These are phyloP conservation scores for Cladophialophora psammophila DNA, from an alignment of 2,329 filamentous ascomycete genomes.

Conservation along the genomic window DNA sequence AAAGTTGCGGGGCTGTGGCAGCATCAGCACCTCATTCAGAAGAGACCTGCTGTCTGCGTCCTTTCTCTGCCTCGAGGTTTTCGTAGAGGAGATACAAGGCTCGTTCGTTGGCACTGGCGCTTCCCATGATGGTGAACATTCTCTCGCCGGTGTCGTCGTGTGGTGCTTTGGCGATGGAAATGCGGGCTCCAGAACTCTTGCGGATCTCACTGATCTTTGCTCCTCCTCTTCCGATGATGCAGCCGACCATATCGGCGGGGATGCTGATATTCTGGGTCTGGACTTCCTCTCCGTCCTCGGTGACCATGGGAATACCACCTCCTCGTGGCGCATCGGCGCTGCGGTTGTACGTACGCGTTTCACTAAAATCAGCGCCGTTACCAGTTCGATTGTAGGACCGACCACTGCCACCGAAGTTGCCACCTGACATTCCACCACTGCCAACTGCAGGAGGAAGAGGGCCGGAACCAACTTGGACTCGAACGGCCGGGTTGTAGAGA, in stretches of 20 bases:
- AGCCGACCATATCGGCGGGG: constrained; percentile 98
- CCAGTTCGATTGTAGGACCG: constrained; percentile 90
- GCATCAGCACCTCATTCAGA: constrained; percentile 55
- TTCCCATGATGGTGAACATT: constrained; percentile 99
- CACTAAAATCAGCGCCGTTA: constrained; percentile 97
- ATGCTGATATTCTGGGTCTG: constrained; percentile 99
- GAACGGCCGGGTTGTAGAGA: constrained; percentile 94
- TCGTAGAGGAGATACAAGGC: constrained; percentile 96
- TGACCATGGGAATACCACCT: constrained; percentile 81
- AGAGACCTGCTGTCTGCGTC: constrained; percentile 85
- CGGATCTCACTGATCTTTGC: constrained; percentile 99
- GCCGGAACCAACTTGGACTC: constrained; percentile 73
- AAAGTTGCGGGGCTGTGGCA: neutral
- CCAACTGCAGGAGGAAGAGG: constrained; percentile 59
- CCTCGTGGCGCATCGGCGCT: constrained; percentile 66
- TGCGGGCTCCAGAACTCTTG: constrained; percentile 93
- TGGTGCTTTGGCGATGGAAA: constrained; percentile 95
- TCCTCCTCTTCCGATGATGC: constrained; percentile 94
- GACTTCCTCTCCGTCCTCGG: constrained; percentile 96
- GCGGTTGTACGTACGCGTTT: constrained; percentile 75
- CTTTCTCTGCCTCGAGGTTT: constrained; percentile 99
- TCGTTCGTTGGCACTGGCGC: constrained; percentile 90
- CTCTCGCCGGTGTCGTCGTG: constrained; percentile 97
- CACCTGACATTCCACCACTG: constrained; percentile 47
- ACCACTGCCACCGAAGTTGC: constrained; percentile 61